Percentiles rank a stretch among this genome's conserved stretches.
Evolutionary conservation across 2,329 filamentous ascomycete genomes (phyloP).

Genomic region (Epichloe baconii): DNA sequence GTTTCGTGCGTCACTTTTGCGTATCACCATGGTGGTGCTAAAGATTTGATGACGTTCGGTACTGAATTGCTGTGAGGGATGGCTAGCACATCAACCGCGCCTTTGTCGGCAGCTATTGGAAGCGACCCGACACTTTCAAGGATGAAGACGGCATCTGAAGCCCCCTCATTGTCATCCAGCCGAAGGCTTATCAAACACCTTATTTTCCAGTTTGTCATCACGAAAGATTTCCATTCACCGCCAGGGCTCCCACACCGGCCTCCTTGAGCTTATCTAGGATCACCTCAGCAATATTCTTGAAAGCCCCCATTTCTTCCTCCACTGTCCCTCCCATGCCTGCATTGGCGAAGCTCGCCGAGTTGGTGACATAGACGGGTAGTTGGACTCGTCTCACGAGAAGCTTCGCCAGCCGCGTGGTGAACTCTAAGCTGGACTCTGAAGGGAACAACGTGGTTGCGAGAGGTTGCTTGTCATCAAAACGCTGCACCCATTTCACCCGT

Average conservation of each 20-base stretch:
- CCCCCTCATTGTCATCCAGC: too few species aligned
- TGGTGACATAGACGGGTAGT: slow-evolving; percentile 79
- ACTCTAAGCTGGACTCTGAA: slow-evolving; percentile 66
- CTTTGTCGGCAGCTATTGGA: too few species aligned
- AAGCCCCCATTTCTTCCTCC: slow-evolving; percentile 89
- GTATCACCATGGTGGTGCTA: too few species aligned
- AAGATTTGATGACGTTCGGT: too few species aligned
- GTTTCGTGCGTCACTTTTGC: too few species aligned
- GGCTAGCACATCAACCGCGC: too few species aligned
- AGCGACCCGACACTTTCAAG: too few species aligned
- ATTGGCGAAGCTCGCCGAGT: slow-evolving; percentile 65
- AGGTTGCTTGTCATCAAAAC: slow-evolving; percentile 44
- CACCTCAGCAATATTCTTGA: slow-evolving; percentile 60
- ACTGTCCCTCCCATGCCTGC: slow-evolving; percentile 66
- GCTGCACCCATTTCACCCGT: slow-evolving; percentile 20
- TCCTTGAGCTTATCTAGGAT: slow-evolving; percentile 28
- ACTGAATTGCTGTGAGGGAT: too few species aligned
- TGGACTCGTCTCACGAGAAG: slow-evolving; percentile 61
- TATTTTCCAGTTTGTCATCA: neutral
- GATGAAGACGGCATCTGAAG: too few species aligned
- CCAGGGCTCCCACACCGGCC: slow-evolving; percentile 6
- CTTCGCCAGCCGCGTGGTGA: slow-evolving; percentile 73
- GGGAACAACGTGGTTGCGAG: slow-evolving; percentile 70
- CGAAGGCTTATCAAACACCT: too few species aligned
- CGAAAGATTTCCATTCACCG: neutral